Evolutionary conservation across 2,329 filamentous ascomycete species (phyloP), one percentile per base, ranked within the genome.

Genomic region (Davidsoniella virescens): DNA sequence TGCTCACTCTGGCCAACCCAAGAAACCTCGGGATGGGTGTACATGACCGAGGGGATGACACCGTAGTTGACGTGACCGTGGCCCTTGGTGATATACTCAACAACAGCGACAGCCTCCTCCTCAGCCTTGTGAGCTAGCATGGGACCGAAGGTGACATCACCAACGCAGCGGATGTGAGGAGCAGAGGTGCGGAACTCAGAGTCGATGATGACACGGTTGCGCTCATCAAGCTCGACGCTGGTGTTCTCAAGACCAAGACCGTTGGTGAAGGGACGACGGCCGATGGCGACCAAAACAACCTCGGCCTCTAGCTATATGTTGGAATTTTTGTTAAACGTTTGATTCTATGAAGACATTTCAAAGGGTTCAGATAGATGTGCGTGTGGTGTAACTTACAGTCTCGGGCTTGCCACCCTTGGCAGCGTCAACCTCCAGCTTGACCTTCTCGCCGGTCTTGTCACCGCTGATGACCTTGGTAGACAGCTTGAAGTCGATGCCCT

Each of bases 91-190:
- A 98, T 92, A 74, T 87, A 96, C 70, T 98, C 92, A 55, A 96
- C 75, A 52, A 82, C 90, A 29, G 92, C 92, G 56, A 96, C 88
- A 54, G 78, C 92, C 70, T 98, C 92, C 70, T 98, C 92, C 70
- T 98, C 92, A 47, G 92, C 92, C 78, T 98, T 98, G 78, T 98
- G 92, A 50, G 92, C 92, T 62, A 98, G 81, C 92, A 98, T 98
- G 62, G 88, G 88, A 8, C 92, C 92, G 65, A 98, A 98, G 44
- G 92, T 98, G 63, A 80, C 85, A 67, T 96, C 92, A 63, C 92
- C 92, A 58, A 96, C 84, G 61, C 90, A 92, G 60, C 92, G 88
- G 66, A 98, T 95, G 72, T 98, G 92, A 44, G 88, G 85, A 58
- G 92, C 72, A 73, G 95, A 96, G 63, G 92, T 98, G 69, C 92